A percentile compares a stretch with the other conserved stretches of the same genome.
Evolutionary conservation across 1,284 basidiomycete genomes (phyloP).

Genomic region (Cryptococcus wingfieldii): DNA sequence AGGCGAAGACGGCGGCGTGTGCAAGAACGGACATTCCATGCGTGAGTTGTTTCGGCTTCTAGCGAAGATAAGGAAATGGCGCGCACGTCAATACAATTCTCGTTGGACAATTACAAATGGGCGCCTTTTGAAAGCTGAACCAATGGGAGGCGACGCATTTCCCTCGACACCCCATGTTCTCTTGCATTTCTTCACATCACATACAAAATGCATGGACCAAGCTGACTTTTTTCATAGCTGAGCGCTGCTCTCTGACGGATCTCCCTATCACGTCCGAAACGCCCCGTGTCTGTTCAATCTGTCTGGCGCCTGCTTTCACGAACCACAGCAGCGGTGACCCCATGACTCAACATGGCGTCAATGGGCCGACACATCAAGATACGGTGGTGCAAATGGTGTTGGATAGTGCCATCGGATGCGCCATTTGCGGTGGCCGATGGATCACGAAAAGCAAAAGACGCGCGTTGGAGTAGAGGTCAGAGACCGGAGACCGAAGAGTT

Average conservation of each 20-base stretch:
- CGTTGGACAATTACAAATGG: not conserved
- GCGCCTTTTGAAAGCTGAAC: not conserved
- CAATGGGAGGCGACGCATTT: no score
- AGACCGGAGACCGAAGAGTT: no score
- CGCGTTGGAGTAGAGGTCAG: no score
- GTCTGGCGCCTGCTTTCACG: constrained; percentile 36
- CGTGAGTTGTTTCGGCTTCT: constrained; percentile 22
- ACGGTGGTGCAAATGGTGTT: constrained; percentile 24
- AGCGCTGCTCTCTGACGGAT: constrained; percentile 36
- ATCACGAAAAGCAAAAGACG: not conserved
- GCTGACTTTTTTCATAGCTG: constrained; percentile 9
- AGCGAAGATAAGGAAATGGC: not conserved
- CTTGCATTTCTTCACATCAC: not conserved
- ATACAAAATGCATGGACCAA: not conserved
- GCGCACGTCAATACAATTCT: not conserved
- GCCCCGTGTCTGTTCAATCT: constrained; percentile 39
- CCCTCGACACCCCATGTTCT: no score
- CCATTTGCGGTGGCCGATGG: constrained; percentile 43
- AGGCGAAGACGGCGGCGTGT: constrained; percentile 4
- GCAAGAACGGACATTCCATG: constrained; percentile 37
- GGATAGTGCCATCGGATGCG: constrained; percentile 28
- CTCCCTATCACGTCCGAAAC: constrained; percentile 33
- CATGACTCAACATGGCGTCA: constrained; percentile 4
- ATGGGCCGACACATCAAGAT: not conserved
- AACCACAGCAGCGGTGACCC: constrained; percentile 6